Base-by-base conservation (phyloP, 805 yeast genomes). In the Kuraishia capsulata region DNA sequence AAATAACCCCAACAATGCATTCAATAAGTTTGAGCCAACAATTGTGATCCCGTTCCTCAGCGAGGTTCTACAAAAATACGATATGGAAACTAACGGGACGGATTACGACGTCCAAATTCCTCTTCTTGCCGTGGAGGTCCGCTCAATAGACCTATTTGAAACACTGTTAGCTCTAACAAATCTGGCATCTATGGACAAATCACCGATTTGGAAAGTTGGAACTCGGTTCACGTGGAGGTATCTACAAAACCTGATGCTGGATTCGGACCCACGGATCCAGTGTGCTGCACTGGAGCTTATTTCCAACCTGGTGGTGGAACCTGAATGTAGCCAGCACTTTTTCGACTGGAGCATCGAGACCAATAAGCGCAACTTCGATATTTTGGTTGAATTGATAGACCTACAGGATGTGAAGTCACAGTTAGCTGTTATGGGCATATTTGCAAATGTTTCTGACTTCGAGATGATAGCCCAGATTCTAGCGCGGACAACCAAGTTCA, bases 141-240 rank as follows among this genome's bases (percentile, higher is more conserved):
- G 65, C 1, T 44, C 45, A 3, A 45, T 68, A 11, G 80, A 73
- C 41, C 58, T 60, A 20, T 68, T 65, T 43, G 73, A 69, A 41
- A 45, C 68, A 0, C 52, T 76, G 25, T 49, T 71, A 17, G 72
- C 79, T 0, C 54, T 76, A 33, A 69, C 77, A 9, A 76, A 76
- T 45, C 38, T 76, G 3, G 54, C 78, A 0, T 67, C 80, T 0
- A 42, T 62, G 2, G 60, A 58, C 3, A 44, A 54, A 6, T 47
- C 48, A 21, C 44, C 26, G 65, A 67, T 51, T 1, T 56, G 61
- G 3, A 59, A 71, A 25, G 60, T 62, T 38, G 47, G 59, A 8
- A 56, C 67, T 47, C 62, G 37, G 25, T 47, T 43, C 44, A 61
- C 50, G 33, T 65, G 39, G 67, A 59, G 42, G 52, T 55, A 43